Base-by-base conservation (phyloP, 2,329 filamentous ascomycete species). In the Calonectria henricotiae region DNA sequence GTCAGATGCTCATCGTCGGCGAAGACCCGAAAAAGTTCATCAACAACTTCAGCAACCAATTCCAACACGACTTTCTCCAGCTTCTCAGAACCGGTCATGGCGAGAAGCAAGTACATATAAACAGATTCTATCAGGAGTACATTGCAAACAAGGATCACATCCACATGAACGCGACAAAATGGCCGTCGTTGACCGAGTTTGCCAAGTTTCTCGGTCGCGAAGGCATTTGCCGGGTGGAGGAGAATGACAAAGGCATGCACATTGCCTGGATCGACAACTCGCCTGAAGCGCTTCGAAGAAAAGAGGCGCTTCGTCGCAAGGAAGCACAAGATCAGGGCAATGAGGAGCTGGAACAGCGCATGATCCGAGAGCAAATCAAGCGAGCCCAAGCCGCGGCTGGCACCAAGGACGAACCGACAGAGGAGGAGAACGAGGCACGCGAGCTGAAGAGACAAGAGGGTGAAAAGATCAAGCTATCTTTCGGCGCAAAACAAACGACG, bases 91-190 rank as follows among this genome's bases (percentile, higher is more conserved):
- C 95, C 0, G 90, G 92, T 0, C 96, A 99, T 78, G 94, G 95
- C 72, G 95, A 98, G 83, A 99, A 99, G 82, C 89, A 91, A 77
- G 91, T 98, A 1, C 89, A 95, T 39, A 90, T 95, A 62, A 99
- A 99, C 79, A 91, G 94, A 71, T 98, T 98, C 81, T 99, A 99
- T 83, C 94, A 98, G 80, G 92, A 95, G 41, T 96, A 97, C 78
- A 98, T 98, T 75, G 88, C 90, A 17, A 92, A 96, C 75, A 95
- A 95, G 81, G 89, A 94, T 78, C 96, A 98, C 80, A 86, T 96
- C 9, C 96, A 98, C 80, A 95, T 98, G 93, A 98, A 98, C 82
- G 88, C 94, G 8, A 98, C 96, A 0, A 92, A 92, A 78, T 98
- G 95, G 95, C 89, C 92, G 4, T 94, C 90, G 65, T 84, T 99